Evolutionary conservation across 306 rosid genomes (phyloP), one percentile per base, ranked within the genome.

Genomic region (Prunus davidiana): DNA sequence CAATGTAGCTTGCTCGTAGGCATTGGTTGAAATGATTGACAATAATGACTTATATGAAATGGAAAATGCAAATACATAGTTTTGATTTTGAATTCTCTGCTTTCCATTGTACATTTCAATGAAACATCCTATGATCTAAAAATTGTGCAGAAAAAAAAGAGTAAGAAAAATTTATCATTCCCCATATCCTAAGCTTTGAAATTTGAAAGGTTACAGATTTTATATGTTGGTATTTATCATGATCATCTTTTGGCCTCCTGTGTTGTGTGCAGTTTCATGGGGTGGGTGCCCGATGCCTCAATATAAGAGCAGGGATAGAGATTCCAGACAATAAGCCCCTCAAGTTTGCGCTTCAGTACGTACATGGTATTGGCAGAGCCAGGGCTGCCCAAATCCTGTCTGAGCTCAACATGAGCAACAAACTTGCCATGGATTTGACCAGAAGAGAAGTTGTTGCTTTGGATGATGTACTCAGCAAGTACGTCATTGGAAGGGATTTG

Each of bases 251-350:
- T 9, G 14, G 51, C 56, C 2, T 68, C 58, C 7, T 68, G 58
- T 49, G 9, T 50, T 38, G 3, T 24, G 22, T 81, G 81, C 88
- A 89, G 97, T 41, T 76, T 76, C 73, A 69, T 3, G 87, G 91
- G 45, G 78, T 84, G 43, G 82, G 74, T 11, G 84, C 64, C 10
- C 82, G 81, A 50, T 71, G 81, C 71, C 83, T 91, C 49, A 86
- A 77, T 76, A 85, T 91, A 61, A 90, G 84, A 79, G 97, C 93
- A 62, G 97, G 97, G 57, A 74, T 89, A 63, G 97, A 91, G 76
- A 91, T 91, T 72, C 97, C 93, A 25, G 97, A 89, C 76, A 68
- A 79, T 64, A 89, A 91, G 84, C 78, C 88, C 60, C 92, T 89
- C 5, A 72, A 80, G 82, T 86, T 50, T 69, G 92, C 97, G 57